Percentiles rank a stretch among this genome's conserved stretches.
Conservation (phyloP, 257 asterid genomes). For the Henckelia pumila region DNA sequence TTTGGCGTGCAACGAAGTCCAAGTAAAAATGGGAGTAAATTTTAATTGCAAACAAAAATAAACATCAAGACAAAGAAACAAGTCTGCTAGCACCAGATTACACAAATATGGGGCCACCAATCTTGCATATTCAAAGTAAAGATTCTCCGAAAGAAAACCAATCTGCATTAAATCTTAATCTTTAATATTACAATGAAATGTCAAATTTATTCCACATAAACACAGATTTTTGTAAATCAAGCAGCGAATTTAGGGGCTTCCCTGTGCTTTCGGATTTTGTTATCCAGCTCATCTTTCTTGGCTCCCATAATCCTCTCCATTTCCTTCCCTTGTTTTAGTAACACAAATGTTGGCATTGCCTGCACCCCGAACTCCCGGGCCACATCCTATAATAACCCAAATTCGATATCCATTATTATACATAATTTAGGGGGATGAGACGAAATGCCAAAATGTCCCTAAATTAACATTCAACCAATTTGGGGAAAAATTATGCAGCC, state of each 20-base stretch:
- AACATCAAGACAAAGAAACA: no score
- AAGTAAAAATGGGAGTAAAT: no score
- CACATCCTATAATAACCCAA: constrained; percentile 49
- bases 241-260: constrained; percentile 94
- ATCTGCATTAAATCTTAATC: no score
- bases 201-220: background rate
- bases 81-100: no score
- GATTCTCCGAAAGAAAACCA: no score
- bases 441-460: no score
- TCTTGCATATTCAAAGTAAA: no score
- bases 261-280: constrained; percentile 61
- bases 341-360: constrained; percentile 87
- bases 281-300: constrained; percentile 70
- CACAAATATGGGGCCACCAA: no score
- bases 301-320: constrained; percentile 74
- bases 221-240: constrained; percentile 14
- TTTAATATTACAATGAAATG: no score
- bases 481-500: background rate
- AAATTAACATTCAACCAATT: background rate
- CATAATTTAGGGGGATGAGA: background rate
- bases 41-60: no score
- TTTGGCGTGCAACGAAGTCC: no score
- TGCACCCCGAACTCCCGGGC: constrained; percentile 60
- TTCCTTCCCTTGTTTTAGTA: constrained; percentile 81
- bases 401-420: constrained; percentile 8